A percentile compares a stretch with the other conserved stretches of the same genome.
Evolutionary conservation across 305 asterid genomes (phyloP).

Genomic region (Monarda citriodora): DNA sequence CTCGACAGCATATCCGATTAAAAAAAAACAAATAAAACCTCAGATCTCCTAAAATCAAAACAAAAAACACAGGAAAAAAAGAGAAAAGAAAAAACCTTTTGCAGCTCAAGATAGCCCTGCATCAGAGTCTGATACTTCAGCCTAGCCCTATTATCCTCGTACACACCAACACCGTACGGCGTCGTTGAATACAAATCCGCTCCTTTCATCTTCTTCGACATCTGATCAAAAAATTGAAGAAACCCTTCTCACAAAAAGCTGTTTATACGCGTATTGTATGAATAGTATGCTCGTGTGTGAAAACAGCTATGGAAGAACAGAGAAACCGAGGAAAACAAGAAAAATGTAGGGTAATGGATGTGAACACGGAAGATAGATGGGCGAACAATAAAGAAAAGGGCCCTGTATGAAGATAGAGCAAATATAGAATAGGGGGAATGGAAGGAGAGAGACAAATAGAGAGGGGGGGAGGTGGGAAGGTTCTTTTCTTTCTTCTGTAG

Average conservation of each 20-base stretch:
- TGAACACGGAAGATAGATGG: slow-evolving; percentile 39
- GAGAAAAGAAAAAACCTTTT: slow-evolving; percentile 42
- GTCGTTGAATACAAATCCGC: slow-evolving; percentile 31
- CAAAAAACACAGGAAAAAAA: slow-evolving; percentile 8
- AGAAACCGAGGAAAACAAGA: slow-evolving; percentile 14
- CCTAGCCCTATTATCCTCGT: slow-evolving; percentile 47
- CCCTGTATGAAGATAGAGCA: slow-evolving; percentile 22
- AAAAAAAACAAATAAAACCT: slow-evolving; percentile 8
- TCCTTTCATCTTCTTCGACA: slow-evolving; percentile 60
- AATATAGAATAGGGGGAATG: slow-evolving; percentile 25
- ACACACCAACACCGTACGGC: slow-evolving; percentile 23
- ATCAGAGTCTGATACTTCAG: slow-evolving; percentile 57
- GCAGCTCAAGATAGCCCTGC: slow-evolving; percentile 70
- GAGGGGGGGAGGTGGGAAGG: slow-evolving; percentile 42
- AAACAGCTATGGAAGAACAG: neutral
- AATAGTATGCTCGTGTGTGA: neutral
- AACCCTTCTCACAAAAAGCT: slow-evolving; percentile 15
- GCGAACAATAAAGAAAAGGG: slow-evolving; percentile 41
- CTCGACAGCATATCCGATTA: slow-evolving; percentile 8
- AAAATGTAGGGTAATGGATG: slow-evolving; percentile 30
- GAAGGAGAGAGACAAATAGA: slow-evolving; percentile 1
- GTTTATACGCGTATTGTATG: neutral
- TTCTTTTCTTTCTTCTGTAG: slow-evolving; percentile 59
- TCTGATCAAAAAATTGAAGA: slow-evolving; percentile 37
- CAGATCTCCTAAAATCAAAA: slow-evolving; percentile 23